phyloP scores from a whole-genome alignment of 1,284 basidiomycete genomes.

The Fomitopsis palustris region DNA sequence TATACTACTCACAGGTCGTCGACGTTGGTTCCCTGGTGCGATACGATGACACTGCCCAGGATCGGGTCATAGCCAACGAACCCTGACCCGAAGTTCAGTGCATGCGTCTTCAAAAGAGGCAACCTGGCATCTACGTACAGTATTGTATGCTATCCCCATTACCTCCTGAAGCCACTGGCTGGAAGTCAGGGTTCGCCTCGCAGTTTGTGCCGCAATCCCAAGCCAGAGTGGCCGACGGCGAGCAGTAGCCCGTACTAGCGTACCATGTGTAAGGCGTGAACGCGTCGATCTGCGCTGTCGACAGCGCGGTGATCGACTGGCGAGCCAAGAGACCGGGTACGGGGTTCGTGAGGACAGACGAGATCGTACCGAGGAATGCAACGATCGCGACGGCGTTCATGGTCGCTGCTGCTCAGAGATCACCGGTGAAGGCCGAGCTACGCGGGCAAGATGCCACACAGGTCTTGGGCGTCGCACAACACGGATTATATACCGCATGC shows the following conservation, averaged over 20 bases:
- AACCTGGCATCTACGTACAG: slow-evolving; percentile 27
- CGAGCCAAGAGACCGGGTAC: slow-evolving; percentile 10
- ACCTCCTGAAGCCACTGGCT: slow-evolving; percentile 57
- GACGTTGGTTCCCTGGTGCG: slow-evolving; percentile 50
- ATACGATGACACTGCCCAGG: slow-evolving; percentile 42
- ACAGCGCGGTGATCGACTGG: slow-evolving; percentile 37
- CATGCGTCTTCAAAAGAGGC: neutral
- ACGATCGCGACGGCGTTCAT: slow-evolving; percentile 8
- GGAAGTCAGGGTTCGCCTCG: slow-evolving; percentile 47
- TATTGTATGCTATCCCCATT: slow-evolving; percentile 50
- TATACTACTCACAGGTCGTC: slow-evolving; percentile 42
- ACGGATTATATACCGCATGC: neutral
- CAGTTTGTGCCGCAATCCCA: slow-evolving; percentile 61
- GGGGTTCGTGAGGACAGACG: slow-evolving; percentile 12
- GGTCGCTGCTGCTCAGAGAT: neutral
- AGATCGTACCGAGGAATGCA: slow-evolving; percentile 13
- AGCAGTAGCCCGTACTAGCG: slow-evolving; percentile 55
- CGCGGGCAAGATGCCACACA: neutral
- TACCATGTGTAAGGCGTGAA: slow-evolving; percentile 55
- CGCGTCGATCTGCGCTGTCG: slow-evolving; percentile 36
- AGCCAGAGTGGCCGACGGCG: slow-evolving; percentile 36
- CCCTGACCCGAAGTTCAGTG: slow-evolving; percentile 17
- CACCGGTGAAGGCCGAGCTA: too few species aligned
- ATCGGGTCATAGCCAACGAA: slow-evolving; percentile 46
- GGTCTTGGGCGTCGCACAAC: neutral